phyloP scores from a whole-genome alignment of 345 rosid genomes.

The Nephelium lappaceum region DNA sequence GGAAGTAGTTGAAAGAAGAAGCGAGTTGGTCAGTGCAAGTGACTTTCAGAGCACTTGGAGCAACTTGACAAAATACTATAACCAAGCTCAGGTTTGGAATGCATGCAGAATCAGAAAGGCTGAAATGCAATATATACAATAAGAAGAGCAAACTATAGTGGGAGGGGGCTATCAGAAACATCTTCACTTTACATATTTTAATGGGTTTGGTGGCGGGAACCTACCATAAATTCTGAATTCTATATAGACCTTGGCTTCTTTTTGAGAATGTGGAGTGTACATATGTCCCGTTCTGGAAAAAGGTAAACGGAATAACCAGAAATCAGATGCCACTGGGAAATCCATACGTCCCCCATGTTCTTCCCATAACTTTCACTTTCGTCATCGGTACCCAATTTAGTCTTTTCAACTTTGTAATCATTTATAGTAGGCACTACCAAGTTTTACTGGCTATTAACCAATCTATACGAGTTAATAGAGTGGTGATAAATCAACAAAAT shows the following conservation, averaged over 20 bases:
- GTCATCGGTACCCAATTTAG: slow-evolving; percentile 36
- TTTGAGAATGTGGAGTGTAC: slow-evolving; percentile 46
- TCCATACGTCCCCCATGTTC: slow-evolving; percentile 46
- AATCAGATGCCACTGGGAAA: slow-evolving; percentile 23
- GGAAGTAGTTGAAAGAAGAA: slow-evolving; percentile 24
- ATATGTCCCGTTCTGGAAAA: slow-evolving; percentile 43
- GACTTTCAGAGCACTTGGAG: slow-evolving; percentile 13
- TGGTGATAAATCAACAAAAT: not conserved
- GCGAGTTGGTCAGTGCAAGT: not conserved
- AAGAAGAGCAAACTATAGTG: slow-evolving; percentile 27
- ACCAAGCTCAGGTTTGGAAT: slow-evolving; percentile 32
- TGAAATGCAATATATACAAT: slow-evolving; percentile 28
- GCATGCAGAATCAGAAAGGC: slow-evolving; percentile 36
- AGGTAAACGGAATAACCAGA: slow-evolving; percentile 35
- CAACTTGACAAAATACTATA: slow-evolving; percentile 33
- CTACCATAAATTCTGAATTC: slow-evolving; percentile 28
- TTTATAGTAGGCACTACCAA: not conserved
- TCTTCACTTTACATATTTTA: slow-evolving; percentile 23
- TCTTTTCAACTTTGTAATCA: not conserved
- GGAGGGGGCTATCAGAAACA: slow-evolving; percentile 23
- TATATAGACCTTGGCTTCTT: slow-evolving; percentile 29
- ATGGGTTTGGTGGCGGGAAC: slow-evolving; percentile 37
- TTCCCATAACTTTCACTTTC: slow-evolving; percentile 55
- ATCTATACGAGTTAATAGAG: not conserved
- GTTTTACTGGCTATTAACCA: not conserved